phyloP scores from a whole-genome alignment of 192 early-diverging fungal genomes.

The Spizellomyces sp. region DNA sequence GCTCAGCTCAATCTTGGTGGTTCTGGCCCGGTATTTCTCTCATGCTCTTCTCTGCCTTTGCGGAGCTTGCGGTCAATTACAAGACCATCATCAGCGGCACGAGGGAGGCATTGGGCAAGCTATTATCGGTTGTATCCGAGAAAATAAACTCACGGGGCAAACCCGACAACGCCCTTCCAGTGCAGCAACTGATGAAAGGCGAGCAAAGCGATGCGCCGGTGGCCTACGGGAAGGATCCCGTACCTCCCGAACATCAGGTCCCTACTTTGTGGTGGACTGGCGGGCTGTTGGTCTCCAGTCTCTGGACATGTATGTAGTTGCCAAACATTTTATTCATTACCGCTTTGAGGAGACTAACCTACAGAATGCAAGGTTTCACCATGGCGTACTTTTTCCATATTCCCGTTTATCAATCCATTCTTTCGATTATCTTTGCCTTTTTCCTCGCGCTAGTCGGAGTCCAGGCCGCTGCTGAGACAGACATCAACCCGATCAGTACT shows the following conservation, averaged over 20 bases:
- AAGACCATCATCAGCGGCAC: not conserved
- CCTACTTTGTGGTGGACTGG: conserved; percentile 61
- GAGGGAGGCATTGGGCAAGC: not conserved
- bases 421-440: conserved; percentile 73
- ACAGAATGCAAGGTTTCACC: not conserved
- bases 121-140: not conserved
- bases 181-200: not conserved
- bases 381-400: conserved; percentile 1
- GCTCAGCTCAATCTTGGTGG: conserved; percentile 21
- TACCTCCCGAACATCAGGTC: conserved; percentile 56
- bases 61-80: conserved; percentile 1
- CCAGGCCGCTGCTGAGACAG: conserved; percentile 78
- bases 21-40: conserved; percentile 13
- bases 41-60: conserved; percentile 6
- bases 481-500: conserved; percentile 80
- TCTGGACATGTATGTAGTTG: conserved; percentile 40
- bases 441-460: conserved; percentile 78
- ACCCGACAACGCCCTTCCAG: not conserved
- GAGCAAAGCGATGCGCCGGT: not conserved
- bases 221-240: conserved; percentile 38
- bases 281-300: conserved; percentile 64
- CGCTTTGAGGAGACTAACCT: too few relatives aligned
- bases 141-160: not conserved
- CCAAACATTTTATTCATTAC: too few relatives aligned
- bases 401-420: conserved; percentile 30